A percentile compares a stretch with the other conserved stretches of the same genome.
These are phyloP conservation scores for Apiotrichum mycotoxinovorans DNA, from an alignment of 1,284 basidiomycete species.

Conservation along the genomic window DNA sequence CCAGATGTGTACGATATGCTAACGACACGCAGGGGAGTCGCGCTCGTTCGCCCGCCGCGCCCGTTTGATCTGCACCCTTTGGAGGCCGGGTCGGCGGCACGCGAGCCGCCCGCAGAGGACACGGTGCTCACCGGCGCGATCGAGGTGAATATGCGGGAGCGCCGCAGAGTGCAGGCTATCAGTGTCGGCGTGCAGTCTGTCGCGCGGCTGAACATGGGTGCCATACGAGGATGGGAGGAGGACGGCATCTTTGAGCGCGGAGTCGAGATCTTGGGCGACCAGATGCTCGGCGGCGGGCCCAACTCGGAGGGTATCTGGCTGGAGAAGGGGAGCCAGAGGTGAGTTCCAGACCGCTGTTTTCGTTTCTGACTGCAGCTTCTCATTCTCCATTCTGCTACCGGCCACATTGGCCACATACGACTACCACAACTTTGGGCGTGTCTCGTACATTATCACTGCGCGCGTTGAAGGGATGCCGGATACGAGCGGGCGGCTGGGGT, in stretches of 20 bases:
- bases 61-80: conserved; percentile 34
- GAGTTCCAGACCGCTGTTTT: background rate
- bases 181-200: conserved; percentile 44
- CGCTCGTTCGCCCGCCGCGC: conserved; percentile 37
- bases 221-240: conserved; percentile 39
- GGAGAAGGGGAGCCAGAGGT: conserved; percentile 40
- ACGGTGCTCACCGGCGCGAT: conserved; percentile 42
- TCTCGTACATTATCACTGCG: conserved; percentile 39
- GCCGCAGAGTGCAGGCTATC: conserved; percentile 38
- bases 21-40: conserved; percentile 30
- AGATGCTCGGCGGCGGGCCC: background rate
- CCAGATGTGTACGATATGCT: too few species aligned
- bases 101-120: conserved; percentile 44
- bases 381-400: conserved; percentile 36
- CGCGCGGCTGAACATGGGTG: conserved; percentile 34
- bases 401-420: conserved; percentile 38
- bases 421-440: conserved; percentile 28
- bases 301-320: conserved; percentile 44
- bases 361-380: conserved; percentile 24
- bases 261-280: conserved; percentile 35
- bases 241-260: conserved; percentile 46
- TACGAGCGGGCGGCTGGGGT: background rate
- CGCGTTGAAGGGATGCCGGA: conserved; percentile 22
- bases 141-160: conserved; percentile 47
- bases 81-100: conserved; percentile 21